Percentiles rank a stretch among this genome's conserved stretches.
These are phyloP conservation scores for Phytophthora cryptogea DNA, from an alignment of 352 stramenopile species.

Conservation along the genomic window DNA sequence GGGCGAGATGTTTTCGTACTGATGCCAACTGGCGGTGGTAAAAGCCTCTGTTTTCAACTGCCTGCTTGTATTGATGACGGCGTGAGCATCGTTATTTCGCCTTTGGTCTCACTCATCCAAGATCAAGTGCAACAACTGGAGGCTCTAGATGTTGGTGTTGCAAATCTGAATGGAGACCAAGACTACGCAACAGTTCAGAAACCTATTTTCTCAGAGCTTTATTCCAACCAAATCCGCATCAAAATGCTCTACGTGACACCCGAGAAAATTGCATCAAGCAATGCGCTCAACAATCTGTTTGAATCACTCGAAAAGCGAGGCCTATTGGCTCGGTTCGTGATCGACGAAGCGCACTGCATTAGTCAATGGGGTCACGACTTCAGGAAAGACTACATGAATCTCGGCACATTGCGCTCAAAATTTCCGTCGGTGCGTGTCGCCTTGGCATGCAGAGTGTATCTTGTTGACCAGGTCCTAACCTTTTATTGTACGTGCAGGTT, in stretches of 20 bases:
- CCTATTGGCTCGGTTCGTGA: conserved; percentile 96
- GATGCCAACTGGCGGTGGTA: conserved; percentile 99
- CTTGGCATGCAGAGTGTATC: neutral
- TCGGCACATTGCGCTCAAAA: conserved; percentile 90
- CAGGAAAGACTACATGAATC: conserved; percentile 97
- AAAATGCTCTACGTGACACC: conserved; percentile 99
- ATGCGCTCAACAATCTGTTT: conserved; percentile 87
- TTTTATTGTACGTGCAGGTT: conserved; percentile 43
- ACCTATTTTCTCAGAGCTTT: conserved; percentile 89
- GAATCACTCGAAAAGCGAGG: conserved; percentile 74
- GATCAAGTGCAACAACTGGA: conserved; percentile 98
- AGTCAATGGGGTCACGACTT: conserved; percentile 99
- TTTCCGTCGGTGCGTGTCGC: conserved; percentile 88
- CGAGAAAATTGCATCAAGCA: conserved; percentile 94
- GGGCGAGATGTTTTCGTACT: conserved; percentile 97
- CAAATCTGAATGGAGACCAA: conserved; percentile 86
- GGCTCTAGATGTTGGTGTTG: conserved; percentile 91
- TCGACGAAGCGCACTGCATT: conserved; percentile 98
- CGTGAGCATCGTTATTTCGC: conserved; percentile 97
- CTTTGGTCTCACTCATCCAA: conserved; percentile 98
- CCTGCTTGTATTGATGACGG: conserved; percentile 90
- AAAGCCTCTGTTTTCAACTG: conserved; percentile 98
- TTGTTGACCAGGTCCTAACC: neutral
- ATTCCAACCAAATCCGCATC: conserved; percentile 84
- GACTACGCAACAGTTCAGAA: conserved; percentile 86